Evolutionary conservation across 495 filamentous ascomycete species (phyloP).

Genomic region (Penicillium coffeae): DNA sequence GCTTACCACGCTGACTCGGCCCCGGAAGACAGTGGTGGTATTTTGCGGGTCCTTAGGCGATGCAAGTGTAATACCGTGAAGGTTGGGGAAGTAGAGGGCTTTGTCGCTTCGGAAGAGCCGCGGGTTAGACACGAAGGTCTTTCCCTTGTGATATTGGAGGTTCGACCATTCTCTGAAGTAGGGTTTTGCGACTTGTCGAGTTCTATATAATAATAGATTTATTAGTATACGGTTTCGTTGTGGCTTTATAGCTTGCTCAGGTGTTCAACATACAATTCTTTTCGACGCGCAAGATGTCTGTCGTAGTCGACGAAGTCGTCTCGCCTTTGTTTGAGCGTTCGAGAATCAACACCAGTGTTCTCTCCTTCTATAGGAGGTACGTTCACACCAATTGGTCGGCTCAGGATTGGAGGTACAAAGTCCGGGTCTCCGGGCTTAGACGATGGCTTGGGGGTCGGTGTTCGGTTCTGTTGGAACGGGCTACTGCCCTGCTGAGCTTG

Average conservation of each 20-base stretch:
- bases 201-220: slow-evolving; percentile 27
- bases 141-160: slow-evolving; percentile 76
- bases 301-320: slow-evolving; percentile 84
- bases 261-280: slow-evolving; percentile 55
- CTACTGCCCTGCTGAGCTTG: slow-evolving; percentile 10
- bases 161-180: slow-evolving; percentile 94
- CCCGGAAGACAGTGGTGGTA: slow-evolving; percentile 68
- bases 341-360: slow-evolving; percentile 71
- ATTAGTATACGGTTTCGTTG: too few species aligned
- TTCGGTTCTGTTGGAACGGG: slow-evolving; percentile 34
- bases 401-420: slow-evolving; percentile 65
- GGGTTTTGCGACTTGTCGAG: slow-evolving; percentile 61
- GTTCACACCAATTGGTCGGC: slow-evolving; percentile 75
- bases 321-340: slow-evolving; percentile 62
- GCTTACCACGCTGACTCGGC: slow-evolving; percentile 70
- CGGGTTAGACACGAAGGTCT: slow-evolving; percentile 78
- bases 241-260: not conserved
- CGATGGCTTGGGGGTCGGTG: slow-evolving; percentile 10
- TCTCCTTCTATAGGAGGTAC: slow-evolving; percentile 69
- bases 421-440: slow-evolving; percentile 48
- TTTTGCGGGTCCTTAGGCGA: slow-evolving; percentile 48
- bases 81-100: slow-evolving; percentile 90
- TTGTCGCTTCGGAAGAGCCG: slow-evolving; percentile 69
- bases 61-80: slow-evolving; percentile 70
- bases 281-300: slow-evolving; percentile 68